Evolutionary conservation across 2,329 filamentous ascomycete genomes (phyloP).

Genomic region (Thielaviopsis ethacetica): DNA sequence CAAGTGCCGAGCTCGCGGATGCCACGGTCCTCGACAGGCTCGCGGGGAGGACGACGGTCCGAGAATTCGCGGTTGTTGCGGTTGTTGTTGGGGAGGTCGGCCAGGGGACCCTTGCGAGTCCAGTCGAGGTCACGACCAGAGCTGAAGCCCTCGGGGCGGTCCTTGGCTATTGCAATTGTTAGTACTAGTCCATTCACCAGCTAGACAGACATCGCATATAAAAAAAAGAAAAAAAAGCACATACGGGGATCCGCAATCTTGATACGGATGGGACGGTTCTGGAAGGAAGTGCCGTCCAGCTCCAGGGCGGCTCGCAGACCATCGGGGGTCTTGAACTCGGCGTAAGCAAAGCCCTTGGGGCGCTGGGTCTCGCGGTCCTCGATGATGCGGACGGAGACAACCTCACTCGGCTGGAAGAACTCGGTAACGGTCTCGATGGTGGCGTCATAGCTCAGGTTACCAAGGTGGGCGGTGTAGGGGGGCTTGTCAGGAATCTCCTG

Average conservation of each 20-base stretch:
- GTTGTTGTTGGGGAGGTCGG: constrained; percentile 43
- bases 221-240: constrained; percentile 19
- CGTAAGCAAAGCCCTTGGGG: constrained; percentile 96
- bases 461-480: constrained; percentile 87
- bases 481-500: constrained; percentile 66
- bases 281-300: constrained; percentile 66
- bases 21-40: constrained; percentile 55
- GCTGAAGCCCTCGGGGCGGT: constrained; percentile 29
- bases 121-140: constrained; percentile 71
- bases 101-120: constrained; percentile 81
- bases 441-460: constrained; percentile 92
- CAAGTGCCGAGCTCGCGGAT: constrained; percentile 72
- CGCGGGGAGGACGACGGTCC: constrained; percentile 49
- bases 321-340: constrained; percentile 77
- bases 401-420: constrained; percentile 71
- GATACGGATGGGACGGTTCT: constrained; percentile 78
- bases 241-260: constrained; percentile 96
- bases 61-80: constrained; percentile 34
- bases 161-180: background rate
- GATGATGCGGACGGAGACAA: constrained; percentile 86
- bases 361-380: constrained; percentile 88
- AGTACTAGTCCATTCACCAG: background rate
- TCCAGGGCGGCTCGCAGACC: constrained; percentile 82
- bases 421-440: constrained; percentile 67
- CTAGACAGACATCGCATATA: background rate